phyloP scores from a whole-genome alignment of 495 filamentous ascomycete genomes.

The Filosporella fistucella region DNA sequence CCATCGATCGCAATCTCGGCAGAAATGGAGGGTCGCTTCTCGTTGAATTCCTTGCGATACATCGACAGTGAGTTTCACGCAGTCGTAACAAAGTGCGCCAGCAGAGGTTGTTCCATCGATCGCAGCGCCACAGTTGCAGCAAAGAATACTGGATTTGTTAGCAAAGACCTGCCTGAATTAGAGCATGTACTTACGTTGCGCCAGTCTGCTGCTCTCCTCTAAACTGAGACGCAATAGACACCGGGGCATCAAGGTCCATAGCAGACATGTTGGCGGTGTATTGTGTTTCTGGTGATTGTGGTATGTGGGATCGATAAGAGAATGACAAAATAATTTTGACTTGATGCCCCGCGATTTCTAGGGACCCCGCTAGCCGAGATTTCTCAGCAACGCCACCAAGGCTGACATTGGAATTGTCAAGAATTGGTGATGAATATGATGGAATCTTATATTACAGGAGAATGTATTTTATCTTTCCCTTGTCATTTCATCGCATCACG shows the following conservation, averaged over 20 bases:
- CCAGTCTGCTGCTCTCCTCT: slow-evolving; percentile 39
- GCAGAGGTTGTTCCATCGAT: slow-evolving; percentile 86
- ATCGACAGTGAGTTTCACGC: slow-evolving; percentile 87
- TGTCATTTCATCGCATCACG: no score
- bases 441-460: no score
- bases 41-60: slow-evolving; percentile 89
- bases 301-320: slow-evolving; percentile 16
- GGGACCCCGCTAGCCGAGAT: slow-evolving; percentile 1
- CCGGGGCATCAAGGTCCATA: slow-evolving; percentile 68
- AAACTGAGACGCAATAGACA: slow-evolving; percentile 47
- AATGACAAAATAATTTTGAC: slow-evolving; percentile 17
- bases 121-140: slow-evolving; percentile 90
- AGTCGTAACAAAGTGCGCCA: slow-evolving; percentile 89
- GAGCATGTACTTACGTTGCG: slow-evolving; percentile 52
- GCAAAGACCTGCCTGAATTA: not conserved
- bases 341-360: slow-evolving; percentile 19
- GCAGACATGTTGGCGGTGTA: slow-evolving; percentile 39
- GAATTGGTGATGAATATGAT: no score
- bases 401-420: no score
- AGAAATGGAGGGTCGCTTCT: slow-evolving; percentile 77
- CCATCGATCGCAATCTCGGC: slow-evolving; percentile 92
- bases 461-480: no score
- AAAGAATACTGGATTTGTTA: slow-evolving; percentile 65
- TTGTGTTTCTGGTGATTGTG: not conserved
- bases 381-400: slow-evolving; percentile 16